A percentile compares a stretch with the other conserved stretches of the same genome.
Conservation (phyloP, 2,329 filamentous ascomycete species). For the Fusarium sp. region DNA sequence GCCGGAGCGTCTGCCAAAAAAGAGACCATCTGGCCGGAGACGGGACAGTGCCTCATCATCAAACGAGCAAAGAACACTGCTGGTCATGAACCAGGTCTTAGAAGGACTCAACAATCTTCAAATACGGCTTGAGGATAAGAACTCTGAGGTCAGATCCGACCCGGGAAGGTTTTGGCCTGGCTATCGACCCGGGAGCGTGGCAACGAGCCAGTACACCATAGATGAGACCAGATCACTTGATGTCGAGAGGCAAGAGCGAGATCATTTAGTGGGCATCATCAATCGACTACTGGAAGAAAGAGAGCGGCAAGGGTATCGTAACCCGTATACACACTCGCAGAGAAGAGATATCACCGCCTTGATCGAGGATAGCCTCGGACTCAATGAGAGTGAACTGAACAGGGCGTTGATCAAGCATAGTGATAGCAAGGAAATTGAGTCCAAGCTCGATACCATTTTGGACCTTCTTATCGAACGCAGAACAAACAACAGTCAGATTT, state of each 20-base stretch:
- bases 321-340: neutral
- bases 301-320: neutral
- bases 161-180: neutral
- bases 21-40: neutral
- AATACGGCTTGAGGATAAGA: neutral
- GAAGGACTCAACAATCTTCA: neutral
- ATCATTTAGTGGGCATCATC: constrained; percentile 9
- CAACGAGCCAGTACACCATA: neutral
- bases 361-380: neutral
- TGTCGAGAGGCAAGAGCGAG: constrained; percentile 12
- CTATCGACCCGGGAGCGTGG: neutral
- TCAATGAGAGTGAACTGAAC: neutral
- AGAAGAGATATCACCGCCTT: neutral
- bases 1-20: neutral
- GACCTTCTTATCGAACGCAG: neutral
- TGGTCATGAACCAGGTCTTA: neutral
- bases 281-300: constrained; percentile 8
- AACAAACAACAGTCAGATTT: neutral
- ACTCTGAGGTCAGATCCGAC: constrained; percentile 9
- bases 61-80: neutral
- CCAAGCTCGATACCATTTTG: constrained; percentile 10
- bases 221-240: constrained; percentile 8
- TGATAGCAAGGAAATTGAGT: neutral
- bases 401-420: neutral
- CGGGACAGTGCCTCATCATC: neutral